Base-by-base conservation (phyloP, 140 eudicot species). In the Stevia rebaudiana region DNA sequence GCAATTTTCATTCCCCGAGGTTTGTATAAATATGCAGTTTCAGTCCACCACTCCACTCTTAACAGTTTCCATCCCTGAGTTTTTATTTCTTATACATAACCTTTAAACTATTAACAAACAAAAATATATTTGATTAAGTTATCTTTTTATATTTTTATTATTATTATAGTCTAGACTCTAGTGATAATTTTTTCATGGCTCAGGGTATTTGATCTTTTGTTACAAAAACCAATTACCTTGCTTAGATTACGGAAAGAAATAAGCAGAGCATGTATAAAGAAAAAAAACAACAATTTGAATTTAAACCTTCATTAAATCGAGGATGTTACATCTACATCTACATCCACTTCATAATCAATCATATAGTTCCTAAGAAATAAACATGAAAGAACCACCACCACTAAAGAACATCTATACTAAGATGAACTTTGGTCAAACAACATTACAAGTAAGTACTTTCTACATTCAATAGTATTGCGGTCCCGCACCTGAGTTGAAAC, bases 401-500 rank as follows among this genome's bases (percentile, higher is more conserved):
- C 50, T 74, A 68, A 52, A 68, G 21, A 67, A 75, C 80, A 50
- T 68, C 75, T 68, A 28, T 1, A 75, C 65, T 41, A 16, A 31
- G 69, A 68, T 68, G 31, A 66, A 67, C 79, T 57, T 59, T 67
- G 46, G 74, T 61, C 69, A 58, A 74, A 74, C 69, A 64, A n/a
- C 48, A 66, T 28, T 28, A 28, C 33, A 28, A 28, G 2, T 28
- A 36, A 30, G 43, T 40, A 28, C 52, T 23, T 68, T 37, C 61
- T 18, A 39, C 58, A 65, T 60, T 75, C 69, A 75, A 50, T 75
- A 75, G 50, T 19, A 28, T 40, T 68, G 75, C 21, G 80, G 75
- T 25, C 70, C 66, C 30, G 40, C 24, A 52, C 75, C 68, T 3
- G 75, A 61, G 56, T 51, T 68, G 65, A 60, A 75, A 28, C 61